Conservation (phyloP, 176 grass and related monocot species). For the bread wheat (Triticum aestivum) region IWGSC_CS_RefSeq_v2.1 NC_057801.1:844440052-844440551, state of each 20-base stretch:
- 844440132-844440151: background rate
- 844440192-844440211: constrained; percentile 52
- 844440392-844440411: background rate
- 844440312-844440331: too few relatives aligned
- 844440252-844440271: background rate
- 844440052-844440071: constrained; percentile 70
- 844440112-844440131: background rate
- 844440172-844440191: constrained; percentile 36
- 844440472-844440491: background rate
- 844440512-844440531: background rate
- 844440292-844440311: too few relatives aligned
- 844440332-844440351: too few relatives aligned
- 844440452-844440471: background rate
- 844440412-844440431: background rate
- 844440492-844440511: background rate
- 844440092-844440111: background rate
- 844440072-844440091: constrained; percentile 6
- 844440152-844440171: constrained; percentile 12
- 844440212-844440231: constrained; percentile 50
- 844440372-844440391: too few relatives aligned
- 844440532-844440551: constrained; percentile 12
- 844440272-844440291: too few relatives aligned
- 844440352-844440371: too few relatives aligned
- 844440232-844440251: background rate
- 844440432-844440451: background rate